Percentiles rank a stretch among this genome's conserved stretches.
Conservation (phyloP, 768 basidiomycete genomes). For the Boletus edulis region DNA sequence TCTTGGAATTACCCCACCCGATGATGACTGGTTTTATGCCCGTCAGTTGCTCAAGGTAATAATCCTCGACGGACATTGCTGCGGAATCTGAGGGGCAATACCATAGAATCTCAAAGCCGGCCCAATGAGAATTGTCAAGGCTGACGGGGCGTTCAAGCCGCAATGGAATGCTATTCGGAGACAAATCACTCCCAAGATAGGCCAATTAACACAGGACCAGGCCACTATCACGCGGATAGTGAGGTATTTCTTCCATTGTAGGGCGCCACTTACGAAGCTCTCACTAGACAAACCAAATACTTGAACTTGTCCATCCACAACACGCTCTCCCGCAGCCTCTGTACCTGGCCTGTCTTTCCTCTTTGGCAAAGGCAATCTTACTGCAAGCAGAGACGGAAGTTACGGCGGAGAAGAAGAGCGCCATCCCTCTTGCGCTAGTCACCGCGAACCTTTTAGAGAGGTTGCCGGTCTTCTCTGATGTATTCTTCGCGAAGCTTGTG, state of each 20-base stretch:
- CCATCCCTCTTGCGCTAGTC: slow-evolving; percentile 78
- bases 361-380: slow-evolving; percentile 85
- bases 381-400: slow-evolving; percentile 94
- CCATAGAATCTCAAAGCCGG: slow-evolving; percentile 60
- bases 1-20: slow-evolving; percentile 52
- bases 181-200: slow-evolving; percentile 82
- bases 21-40: slow-evolving; percentile 64
- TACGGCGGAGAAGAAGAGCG: slow-evolving; percentile 81
- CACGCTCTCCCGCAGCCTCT: slow-evolving; percentile 35
- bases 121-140: slow-evolving; percentile 64
- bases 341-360: slow-evolving; percentile 77
- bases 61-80: slow-evolving; percentile 13
- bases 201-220: slow-evolving; percentile 76
- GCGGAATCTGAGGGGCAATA: slow-evolving; percentile 21
- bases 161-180: slow-evolving; percentile 69
- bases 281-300: slow-evolving; percentile 39
- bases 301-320: slow-evolving; percentile 38
- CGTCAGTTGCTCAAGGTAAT: slow-evolving; percentile 53
- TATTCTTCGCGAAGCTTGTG: slow-evolving; percentile 82
- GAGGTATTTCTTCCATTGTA: slow-evolving; percentile 28
- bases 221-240: slow-evolving; percentile 64
- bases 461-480: slow-evolving; percentile 57
- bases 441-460: slow-evolving; percentile 61
- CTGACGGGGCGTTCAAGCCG: slow-evolving; percentile 49
- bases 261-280: slow-evolving; percentile 8